A percentile compares a stretch with the other conserved stretches of the same genome.
phyloP scores from a whole-genome alignment of 2,329 filamentous ascomycete genomes.

The Tolypocladium cylindrosporum region DNA sequence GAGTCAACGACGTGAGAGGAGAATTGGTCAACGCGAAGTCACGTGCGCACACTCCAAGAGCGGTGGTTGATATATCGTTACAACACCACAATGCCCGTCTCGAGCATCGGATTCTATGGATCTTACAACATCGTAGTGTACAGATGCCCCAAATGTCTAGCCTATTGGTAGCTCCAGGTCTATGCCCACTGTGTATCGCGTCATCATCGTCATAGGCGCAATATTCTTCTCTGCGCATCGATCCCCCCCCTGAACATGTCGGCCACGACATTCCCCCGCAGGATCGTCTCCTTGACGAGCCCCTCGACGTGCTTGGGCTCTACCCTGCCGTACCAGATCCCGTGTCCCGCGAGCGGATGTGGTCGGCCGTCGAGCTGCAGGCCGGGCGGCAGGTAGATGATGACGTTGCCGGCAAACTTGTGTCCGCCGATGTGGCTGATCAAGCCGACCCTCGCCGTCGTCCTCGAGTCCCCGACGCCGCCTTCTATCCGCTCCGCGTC shows the following conservation, averaged over 20 bases:
- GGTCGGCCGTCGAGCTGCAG: constrained; percentile 28
- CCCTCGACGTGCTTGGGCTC: constrained; percentile 68
- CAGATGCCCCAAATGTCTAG: neutral
- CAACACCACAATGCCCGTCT: neutral
- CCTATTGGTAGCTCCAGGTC: neutral
- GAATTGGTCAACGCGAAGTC: neutral
- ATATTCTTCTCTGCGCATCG: constrained; percentile 39
- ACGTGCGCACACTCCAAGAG: neutral
- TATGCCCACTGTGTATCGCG: neutral
- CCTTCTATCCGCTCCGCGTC: constrained; percentile 11
- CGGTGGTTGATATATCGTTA: no score
- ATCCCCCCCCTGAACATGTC: constrained; percentile 68
- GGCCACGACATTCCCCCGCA: constrained; percentile 55
- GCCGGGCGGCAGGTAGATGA: constrained; percentile 62
- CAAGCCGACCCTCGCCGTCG: constrained; percentile 51
- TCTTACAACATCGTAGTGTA: neutral
- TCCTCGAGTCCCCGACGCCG: constrained; percentile 4
- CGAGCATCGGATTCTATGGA: neutral
- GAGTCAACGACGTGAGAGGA: no score
- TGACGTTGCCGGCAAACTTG: constrained; percentile 78
- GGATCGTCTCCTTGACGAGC: constrained; percentile 60
- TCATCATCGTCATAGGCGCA: constrained; percentile 26
- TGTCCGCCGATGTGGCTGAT: constrained; percentile 79
- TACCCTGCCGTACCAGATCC: constrained; percentile 76
- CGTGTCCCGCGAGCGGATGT: constrained; percentile 57